Conservation (phyloP, 345 rosid genomes). For the Dipteronia dyeriana region DNA sequence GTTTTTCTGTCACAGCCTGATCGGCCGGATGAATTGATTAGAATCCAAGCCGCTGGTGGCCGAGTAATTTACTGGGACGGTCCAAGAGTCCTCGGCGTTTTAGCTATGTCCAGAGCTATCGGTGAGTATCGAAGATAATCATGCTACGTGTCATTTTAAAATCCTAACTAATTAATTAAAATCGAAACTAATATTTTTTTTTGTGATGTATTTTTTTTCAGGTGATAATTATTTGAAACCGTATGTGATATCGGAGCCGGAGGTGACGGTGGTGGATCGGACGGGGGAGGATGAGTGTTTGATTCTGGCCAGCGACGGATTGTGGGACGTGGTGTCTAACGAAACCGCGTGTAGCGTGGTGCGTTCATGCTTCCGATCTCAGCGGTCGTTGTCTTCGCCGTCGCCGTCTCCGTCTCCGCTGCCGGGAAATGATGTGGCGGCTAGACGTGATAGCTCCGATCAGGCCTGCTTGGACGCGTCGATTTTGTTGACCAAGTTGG, state of each 20-base stretch:
- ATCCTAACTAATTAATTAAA: too few relatives aligned
- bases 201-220: too few relatives aligned
- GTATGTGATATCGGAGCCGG: slow-evolving; percentile 65
- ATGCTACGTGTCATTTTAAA: too few relatives aligned
- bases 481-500: slow-evolving; percentile 73
- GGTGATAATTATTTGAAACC: slow-evolving; percentile 64
- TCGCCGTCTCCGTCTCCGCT: slow-evolving; percentile 12
- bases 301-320: slow-evolving; percentile 70
- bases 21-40: slow-evolving; percentile 73
- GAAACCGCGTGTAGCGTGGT: slow-evolving; percentile 63
- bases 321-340: slow-evolving; percentile 77
- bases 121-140: slow-evolving; percentile 23
- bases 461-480: slow-evolving; percentile 82
- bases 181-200: too few relatives aligned
- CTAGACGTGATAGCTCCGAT: slow-evolving; percentile 41
- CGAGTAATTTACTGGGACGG: slow-evolving; percentile 89
- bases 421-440: slow-evolving; percentile 29
- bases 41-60: slow-evolving; percentile 79
- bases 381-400: slow-evolving; percentile 22
- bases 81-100: slow-evolving; percentile 66
- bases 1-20: slow-evolving; percentile 56
- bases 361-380: slow-evolving; percentile 55
- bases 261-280: slow-evolving; percentile 55
- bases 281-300: slow-evolving; percentile 60
- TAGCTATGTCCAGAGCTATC: slow-evolving; percentile 78